Conservation (phyloP, 208 protist species). For the Eutreptiella sp. region DNA sequence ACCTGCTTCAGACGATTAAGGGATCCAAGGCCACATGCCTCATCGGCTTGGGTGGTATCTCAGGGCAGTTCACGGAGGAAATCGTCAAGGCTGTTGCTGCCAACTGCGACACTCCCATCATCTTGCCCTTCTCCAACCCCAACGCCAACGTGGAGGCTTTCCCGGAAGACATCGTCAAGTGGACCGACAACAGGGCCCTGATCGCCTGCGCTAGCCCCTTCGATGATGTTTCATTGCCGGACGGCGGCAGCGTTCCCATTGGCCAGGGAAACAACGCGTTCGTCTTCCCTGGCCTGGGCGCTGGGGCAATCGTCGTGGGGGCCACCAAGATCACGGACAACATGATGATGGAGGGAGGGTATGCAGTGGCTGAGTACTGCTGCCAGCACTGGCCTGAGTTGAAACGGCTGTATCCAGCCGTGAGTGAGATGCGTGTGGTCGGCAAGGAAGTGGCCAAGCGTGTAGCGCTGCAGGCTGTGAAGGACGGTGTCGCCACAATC, state of each 20-base stretch:
- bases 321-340: slow-evolving; percentile 70
- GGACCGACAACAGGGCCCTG: slow-evolving; percentile 81
- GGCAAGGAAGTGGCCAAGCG: too few relatives aligned
- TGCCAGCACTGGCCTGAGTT: too few relatives aligned
- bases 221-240: slow-evolving; percentile 56
- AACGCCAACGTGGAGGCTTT: slow-evolving; percentile 77
- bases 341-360: too few relatives aligned
- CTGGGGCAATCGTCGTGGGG: slow-evolving; percentile 49
- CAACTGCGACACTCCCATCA: slow-evolving; percentile 76
- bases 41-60: slow-evolving; percentile 82
- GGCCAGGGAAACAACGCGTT: slow-evolving; percentile 95
- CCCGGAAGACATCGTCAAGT: slow-evolving; percentile 82
- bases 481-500: too few relatives aligned
- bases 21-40: slow-evolving; percentile 92
- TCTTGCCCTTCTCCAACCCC: slow-evolving; percentile 93
- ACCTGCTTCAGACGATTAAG: too few relatives aligned
- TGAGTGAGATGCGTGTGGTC: too few relatives aligned
- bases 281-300: slow-evolving; percentile 88
- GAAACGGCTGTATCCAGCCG: too few relatives aligned
- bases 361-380: too few relatives aligned
- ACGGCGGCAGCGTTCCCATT: slow-evolving; percentile 65
- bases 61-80: slow-evolving; percentile 83
- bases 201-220: slow-evolving; percentile 93
- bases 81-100: slow-evolving; percentile 67
- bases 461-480: too few relatives aligned